These are phyloP conservation scores for Butyriboletus appendiculatus DNA, from an alignment of 1,284 basidiomycete genomes.

Conservation along the genomic window DNA sequence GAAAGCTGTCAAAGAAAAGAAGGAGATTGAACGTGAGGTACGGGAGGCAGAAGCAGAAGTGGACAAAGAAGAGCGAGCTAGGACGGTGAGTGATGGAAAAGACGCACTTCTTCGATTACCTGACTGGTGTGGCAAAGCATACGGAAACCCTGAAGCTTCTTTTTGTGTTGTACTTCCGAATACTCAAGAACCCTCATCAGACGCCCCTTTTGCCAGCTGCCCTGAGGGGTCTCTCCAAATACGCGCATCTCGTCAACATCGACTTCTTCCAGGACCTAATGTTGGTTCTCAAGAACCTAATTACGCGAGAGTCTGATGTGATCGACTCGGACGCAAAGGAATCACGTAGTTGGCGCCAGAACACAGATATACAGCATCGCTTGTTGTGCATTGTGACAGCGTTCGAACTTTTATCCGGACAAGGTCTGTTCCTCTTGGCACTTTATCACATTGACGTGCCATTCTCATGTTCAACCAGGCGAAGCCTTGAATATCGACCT, in stretches of 20 bases:
- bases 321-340: slow-evolving; percentile 43
- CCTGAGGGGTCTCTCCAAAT: slow-evolving; percentile 90
- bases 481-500: slow-evolving; percentile 97
- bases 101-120: slow-evolving; percentile 15
- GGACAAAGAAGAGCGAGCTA: slow-evolving; percentile 87
- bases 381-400: slow-evolving; percentile 93
- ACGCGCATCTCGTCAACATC: slow-evolving; percentile 95
- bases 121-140: slow-evolving; percentile 46
- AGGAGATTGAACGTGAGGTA: slow-evolving; percentile 86
- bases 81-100: slow-evolving; percentile 57
- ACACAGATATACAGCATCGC: slow-evolving; percentile 56
- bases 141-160: slow-evolving; percentile 98
- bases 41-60: slow-evolving; percentile 94
- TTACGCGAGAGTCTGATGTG: slow-evolving; percentile 52
- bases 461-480: slow-evolving; percentile 45
- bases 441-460: slow-evolving; percentile 10
- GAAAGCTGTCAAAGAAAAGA: slow-evolving; percentile 81
- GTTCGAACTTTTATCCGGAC: slow-evolving; percentile 94
- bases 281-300: slow-evolving; percentile 80
- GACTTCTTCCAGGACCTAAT: slow-evolving; percentile 99
- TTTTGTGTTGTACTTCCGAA: slow-evolving; percentile 97
- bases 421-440: slow-evolving; percentile 58
- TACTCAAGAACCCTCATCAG: slow-evolving; percentile 87
- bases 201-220: slow-evolving; percentile 87
- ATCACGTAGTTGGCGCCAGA: slow-evolving; percentile 25